phyloP scores from a whole-genome alignment of 768 basidiomycete genomes.

The Boletus edulis region DNA sequence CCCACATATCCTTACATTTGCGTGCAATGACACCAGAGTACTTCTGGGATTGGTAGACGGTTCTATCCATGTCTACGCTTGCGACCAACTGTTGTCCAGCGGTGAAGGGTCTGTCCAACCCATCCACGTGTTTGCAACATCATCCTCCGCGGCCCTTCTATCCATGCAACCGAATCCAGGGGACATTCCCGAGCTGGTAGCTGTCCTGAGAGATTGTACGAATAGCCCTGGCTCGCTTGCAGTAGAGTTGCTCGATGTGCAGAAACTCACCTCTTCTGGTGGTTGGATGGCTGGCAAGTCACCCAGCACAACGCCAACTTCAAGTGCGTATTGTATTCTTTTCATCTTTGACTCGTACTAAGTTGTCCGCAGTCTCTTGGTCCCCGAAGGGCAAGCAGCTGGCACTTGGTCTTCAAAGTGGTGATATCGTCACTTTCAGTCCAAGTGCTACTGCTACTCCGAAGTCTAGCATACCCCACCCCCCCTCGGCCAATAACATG shows the following conservation, averaged over 20 bases:
- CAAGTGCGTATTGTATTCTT: conserved; percentile 44
- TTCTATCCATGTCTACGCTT: conserved; percentile 58
- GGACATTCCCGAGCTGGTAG: conserved; percentile 53
- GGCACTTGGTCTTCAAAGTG: conserved; percentile 67
- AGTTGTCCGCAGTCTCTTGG: conserved; percentile 62
- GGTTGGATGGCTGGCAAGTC: conserved; percentile 55
- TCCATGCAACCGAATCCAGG: conserved; percentile 69
- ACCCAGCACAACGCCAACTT: conserved; percentile 51
- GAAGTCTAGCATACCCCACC: conserved; percentile 55
- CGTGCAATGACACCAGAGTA: conserved; percentile 57
- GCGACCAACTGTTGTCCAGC: conserved; percentile 46
- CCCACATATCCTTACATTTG: conserved; percentile 57
- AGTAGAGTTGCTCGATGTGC: conserved; percentile 62
- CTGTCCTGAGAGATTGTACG: conserved; percentile 47
- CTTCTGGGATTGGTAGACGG: conserved; percentile 60
- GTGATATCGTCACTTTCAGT: conserved; percentile 68
- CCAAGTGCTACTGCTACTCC: conserved; percentile 50
- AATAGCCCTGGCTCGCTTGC: conserved; percentile 35
- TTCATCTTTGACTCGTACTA: background rate
- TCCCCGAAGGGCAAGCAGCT: conserved; percentile 86
- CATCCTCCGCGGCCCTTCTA: conserved; percentile 43
- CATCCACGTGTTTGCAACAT: conserved; percentile 45
- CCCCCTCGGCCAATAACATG: conserved; percentile 49
- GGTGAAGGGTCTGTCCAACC: conserved; percentile 44
- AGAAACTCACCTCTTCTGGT: conserved; percentile 42